Percentiles rank a stretch among this genome's conserved stretches.
phyloP scores from a whole-genome alignment of 2,329 filamentous ascomycete species.

The Purpureocillium lavendulum region DNA sequence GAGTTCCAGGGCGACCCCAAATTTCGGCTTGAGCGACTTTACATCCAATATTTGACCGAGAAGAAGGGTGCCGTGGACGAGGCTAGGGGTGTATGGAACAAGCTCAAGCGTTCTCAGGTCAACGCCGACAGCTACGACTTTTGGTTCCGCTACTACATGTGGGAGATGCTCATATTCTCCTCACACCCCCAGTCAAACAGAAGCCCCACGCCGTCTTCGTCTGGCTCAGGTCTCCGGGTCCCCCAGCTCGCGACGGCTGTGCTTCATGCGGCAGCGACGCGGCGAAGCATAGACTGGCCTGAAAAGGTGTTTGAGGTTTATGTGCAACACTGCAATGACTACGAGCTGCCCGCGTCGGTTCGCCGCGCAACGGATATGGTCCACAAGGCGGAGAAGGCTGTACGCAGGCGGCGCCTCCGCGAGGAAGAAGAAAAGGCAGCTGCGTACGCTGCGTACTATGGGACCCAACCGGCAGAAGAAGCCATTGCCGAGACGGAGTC shows the following conservation, averaged over 20 bases:
- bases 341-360: constrained; percentile 70
- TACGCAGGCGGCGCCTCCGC: constrained; percentile 55
- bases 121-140: constrained; percentile 80
- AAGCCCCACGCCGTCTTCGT: constrained; percentile 41
- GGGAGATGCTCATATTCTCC: constrained; percentile 68
- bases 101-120: constrained; percentile 53
- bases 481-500: constrained; percentile 18
- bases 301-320: constrained; percentile 70
- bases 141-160: constrained; percentile 86
- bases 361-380: constrained; percentile 67
- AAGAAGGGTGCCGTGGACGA: constrained; percentile 69
- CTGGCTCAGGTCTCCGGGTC: constrained; percentile 43
- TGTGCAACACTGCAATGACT: constrained; percentile 77
- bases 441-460: constrained; percentile 34
- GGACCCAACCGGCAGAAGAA: constrained; percentile 18
- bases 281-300: constrained; percentile 63
- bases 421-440: constrained; percentile 56
- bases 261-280: constrained; percentile 59
- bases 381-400: constrained; percentile 56
- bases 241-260: constrained; percentile 70
- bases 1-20: constrained; percentile 78
- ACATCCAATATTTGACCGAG: constrained; percentile 85
- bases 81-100: constrained; percentile 70
- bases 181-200: constrained; percentile 36
- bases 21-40: constrained; percentile 83